These are phyloP conservation scores for Mycena epipterygia DNA, from an alignment of 768 basidiomycete genomes.

Conservation along the genomic window DNA sequence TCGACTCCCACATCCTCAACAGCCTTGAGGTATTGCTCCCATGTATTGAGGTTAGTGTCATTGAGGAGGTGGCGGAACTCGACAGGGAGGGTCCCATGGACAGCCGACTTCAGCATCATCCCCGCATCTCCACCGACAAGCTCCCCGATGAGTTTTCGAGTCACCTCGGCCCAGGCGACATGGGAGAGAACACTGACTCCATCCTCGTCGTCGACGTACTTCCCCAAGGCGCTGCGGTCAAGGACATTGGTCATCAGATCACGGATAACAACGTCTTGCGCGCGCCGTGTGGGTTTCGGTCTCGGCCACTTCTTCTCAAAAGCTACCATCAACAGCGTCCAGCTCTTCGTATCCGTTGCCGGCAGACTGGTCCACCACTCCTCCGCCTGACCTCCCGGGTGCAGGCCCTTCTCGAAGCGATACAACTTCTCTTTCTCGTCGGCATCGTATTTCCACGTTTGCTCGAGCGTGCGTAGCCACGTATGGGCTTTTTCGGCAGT, in stretches of 20 bases:
- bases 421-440: slow-evolving; percentile 17
- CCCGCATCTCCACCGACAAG: background rate
- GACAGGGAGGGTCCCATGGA: slow-evolving; percentile 16
- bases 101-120: slow-evolving; percentile 7
- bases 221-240: background rate
- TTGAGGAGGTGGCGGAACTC: slow-evolving; percentile 2
- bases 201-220: slow-evolving; percentile 3
- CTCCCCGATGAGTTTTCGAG: background rate
- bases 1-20: slow-evolving; percentile 4
- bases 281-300: background rate
- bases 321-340: background rate
- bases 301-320: slow-evolving; percentile 26
- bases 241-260: background rate
- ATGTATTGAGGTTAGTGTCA: background rate
- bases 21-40: slow-evolving; percentile 21
- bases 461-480: slow-evolving; percentile 20
- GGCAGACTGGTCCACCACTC: slow-evolving; percentile 10
- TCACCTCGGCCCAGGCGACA: slow-evolving; percentile 1
- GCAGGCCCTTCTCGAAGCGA: slow-evolving; percentile 5
- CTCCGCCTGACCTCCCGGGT: slow-evolving; percentile 18
- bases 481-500: slow-evolving; percentile 10
- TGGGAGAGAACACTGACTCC: background rate
- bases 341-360: background rate
- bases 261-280: background rate
- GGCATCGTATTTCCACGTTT: background rate